A percentile compares a stretch with the other conserved stretches of the same genome.
Conservation (phyloP, 306 rosid genomes). For the Cercis canadensis region DNA sequence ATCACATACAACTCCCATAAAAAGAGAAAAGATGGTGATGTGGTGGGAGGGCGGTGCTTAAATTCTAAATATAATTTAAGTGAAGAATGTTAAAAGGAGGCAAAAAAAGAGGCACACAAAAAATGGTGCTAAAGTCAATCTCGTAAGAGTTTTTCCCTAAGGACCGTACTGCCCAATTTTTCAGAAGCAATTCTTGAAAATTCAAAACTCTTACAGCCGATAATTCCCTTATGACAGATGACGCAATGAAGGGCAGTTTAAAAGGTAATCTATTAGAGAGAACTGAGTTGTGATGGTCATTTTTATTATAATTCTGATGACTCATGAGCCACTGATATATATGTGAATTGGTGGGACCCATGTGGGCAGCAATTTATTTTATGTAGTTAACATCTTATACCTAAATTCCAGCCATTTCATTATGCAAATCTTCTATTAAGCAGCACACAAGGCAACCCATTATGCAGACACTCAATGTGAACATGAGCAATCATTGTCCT, state of each 20-base stretch:
- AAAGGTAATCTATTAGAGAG: conserved; percentile 49
- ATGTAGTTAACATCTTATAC: conserved; percentile 46
- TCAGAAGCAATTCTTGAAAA: conserved; percentile 43
- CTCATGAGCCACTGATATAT: conserved; percentile 63
- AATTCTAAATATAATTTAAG: conserved; percentile 25
- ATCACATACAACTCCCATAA: conserved; percentile 24
- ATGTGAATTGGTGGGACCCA: conserved; percentile 51
- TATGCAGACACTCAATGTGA: conserved; percentile 12
- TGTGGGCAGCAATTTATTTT: conserved; percentile 27
- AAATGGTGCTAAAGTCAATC: conserved; percentile 50
- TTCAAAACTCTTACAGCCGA: conserved; percentile 40
- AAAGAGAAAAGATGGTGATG: conserved; percentile 23
- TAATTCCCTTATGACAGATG: conserved; percentile 48
- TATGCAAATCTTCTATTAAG: conserved; percentile 18
- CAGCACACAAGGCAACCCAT: conserved; percentile 25
- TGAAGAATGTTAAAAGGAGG: conserved; percentile 1
- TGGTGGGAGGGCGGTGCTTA: conserved; percentile 29
- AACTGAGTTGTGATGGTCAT: conserved; percentile 42
- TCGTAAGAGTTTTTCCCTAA: conserved; percentile 32
- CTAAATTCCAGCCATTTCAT: conserved; percentile 43
- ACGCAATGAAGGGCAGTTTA: conserved; percentile 65
- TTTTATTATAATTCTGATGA: conserved; percentile 51
- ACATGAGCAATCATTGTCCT: conserved; percentile 17
- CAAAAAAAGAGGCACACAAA: conserved; percentile 2
- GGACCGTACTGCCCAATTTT: conserved; percentile 44